These are phyloP conservation scores for Diaporthe sp. DNA, from an alignment of 2,329 filamentous ascomycete genomes.

Conservation along the genomic window DNA sequence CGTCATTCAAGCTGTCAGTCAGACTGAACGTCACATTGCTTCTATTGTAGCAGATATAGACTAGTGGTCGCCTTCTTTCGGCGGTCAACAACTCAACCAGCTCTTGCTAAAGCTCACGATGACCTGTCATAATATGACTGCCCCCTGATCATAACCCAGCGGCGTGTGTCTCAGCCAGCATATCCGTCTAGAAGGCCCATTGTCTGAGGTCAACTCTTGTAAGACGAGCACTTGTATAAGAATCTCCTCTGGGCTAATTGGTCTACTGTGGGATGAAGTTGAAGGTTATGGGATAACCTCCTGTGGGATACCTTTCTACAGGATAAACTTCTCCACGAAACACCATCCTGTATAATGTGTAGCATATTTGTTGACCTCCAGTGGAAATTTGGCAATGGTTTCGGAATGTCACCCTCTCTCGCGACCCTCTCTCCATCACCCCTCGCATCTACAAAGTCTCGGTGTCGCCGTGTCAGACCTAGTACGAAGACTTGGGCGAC, in stretches of 20 bases:
- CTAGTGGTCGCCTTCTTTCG: background rate
- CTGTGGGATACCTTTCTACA: background rate
- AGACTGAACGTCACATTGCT: background rate
- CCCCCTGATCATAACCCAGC: background rate
- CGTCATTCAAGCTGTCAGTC: background rate
- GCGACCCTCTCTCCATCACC: background rate
- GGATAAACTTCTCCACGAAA: too few relatives aligned
- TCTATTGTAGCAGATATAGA: constrained; percentile 8
- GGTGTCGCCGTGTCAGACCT: background rate
- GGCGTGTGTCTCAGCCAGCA: background rate
- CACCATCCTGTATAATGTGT: too few relatives aligned
- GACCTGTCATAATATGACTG: background rate
- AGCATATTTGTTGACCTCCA: background rate
- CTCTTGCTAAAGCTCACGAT: background rate
- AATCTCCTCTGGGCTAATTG: background rate
- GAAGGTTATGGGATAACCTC: too few relatives aligned
- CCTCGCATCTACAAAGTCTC: background rate
- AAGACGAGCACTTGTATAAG: background rate
- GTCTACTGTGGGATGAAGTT: background rate
- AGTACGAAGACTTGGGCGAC: background rate
- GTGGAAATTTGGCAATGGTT: background rate
- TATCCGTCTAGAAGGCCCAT: background rate
- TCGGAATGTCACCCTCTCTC: too few relatives aligned
- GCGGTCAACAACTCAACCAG: background rate
- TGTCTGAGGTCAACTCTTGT: background rate